A percentile compares a stretch with the other conserved stretches of the same genome.
Evolutionary conservation across 768 basidiomycete species (phyloP).

Genomic region (Serendipita indica): DNA sequence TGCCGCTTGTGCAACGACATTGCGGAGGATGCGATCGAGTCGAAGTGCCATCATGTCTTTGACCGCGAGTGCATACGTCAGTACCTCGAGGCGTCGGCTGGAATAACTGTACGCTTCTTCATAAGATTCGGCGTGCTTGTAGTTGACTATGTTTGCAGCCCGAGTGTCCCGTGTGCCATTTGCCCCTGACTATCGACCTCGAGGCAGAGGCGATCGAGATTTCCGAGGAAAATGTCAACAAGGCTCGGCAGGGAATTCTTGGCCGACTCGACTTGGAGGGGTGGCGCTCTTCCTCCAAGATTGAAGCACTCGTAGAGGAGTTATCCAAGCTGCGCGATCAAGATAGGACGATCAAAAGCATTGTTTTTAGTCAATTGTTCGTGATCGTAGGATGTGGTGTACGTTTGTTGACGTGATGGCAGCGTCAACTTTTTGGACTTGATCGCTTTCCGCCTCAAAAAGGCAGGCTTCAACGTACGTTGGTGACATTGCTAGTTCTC

Average conservation of each 20-base stretch:
- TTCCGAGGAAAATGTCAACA: conserved; percentile 35
- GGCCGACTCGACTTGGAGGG: conserved; percentile 76
- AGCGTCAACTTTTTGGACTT: conserved; percentile 37
- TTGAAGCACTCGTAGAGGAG: conserved; percentile 93
- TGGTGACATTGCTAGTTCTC: conserved; percentile 1
- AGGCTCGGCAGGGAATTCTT: conserved; percentile 76
- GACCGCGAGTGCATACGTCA: conserved; percentile 92
- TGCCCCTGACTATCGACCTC: conserved; percentile 86
- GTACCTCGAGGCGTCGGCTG: conserved; percentile 65
- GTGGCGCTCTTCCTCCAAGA: conserved; percentile 94
- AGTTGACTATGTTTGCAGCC: conserved; percentile 46
- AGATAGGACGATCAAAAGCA: conserved; percentile 85
- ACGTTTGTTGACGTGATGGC: conserved; percentile 13
- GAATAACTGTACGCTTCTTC: conserved; percentile 43
- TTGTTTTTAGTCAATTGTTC: conserved; percentile 86
- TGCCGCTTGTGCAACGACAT: conserved; percentile 95
- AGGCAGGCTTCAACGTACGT: conserved; percentile 75
- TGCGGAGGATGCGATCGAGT: conserved; percentile 92
- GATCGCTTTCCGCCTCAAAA: conserved; percentile 83
- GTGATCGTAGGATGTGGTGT: no score
- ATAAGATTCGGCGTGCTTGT: background rate
- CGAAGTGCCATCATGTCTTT: conserved; percentile 87
- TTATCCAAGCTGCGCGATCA: conserved; percentile 66
- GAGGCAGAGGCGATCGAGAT: conserved; percentile 84
- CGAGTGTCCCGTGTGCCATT: conserved; percentile 86